Base-by-base conservation (phyloP, 2,329 filamentous ascomycete species). In the Alternaria longipes region DNA sequence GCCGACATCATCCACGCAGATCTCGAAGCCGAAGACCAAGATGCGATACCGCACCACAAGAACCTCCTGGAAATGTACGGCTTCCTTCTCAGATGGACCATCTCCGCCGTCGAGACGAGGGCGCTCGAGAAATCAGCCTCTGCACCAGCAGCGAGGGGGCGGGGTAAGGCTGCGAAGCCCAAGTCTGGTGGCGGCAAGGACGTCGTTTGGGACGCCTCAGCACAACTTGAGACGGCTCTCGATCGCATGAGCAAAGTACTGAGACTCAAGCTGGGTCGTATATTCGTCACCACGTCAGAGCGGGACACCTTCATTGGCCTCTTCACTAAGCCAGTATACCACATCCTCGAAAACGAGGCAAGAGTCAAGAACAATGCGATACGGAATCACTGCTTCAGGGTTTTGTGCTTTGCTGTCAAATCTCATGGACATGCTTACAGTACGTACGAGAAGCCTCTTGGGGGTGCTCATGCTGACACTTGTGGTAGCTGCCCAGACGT, bases 381-480 rank as follows among this genome's bases (percentile, higher is more conserved):
- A 63, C 89, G 94, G 49, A 98, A 98, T 92, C 94, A 98, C 81
- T 92, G 91, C 59, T 99, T 97, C 85, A 97, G 97, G 79, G 93
- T 98, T 20, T 83, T 99, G 8, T 99, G 95, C 75, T 92, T 98
- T 70, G 94, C 96, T 36, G 89, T 99, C 62, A 99, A 99, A 82
- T 94, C 98, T 75, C 95, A 99, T 76, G 95, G 95, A 2, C 95
- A 99, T 79, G 95, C 91, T 68, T 97, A 97, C 77, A 94, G 93
- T 94, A 84, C 65, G 84, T 66, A 20, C n/a, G n/a, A 8, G 9
- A 11, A 7, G 26, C 11, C 5, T n/a, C 3, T 18, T 3, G 8
- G 8, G 9, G 14, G 5, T 16, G 5, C 4, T 9, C 2, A 18
- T 38, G 42, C 69, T 76, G 55, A 76, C 50, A 40, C 22, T 64